A percentile compares a stretch with the other conserved stretches of the same genome.
phyloP scores from a whole-genome alignment of 495 filamentous ascomycete species.

The Xylaria telfairii region DNA sequence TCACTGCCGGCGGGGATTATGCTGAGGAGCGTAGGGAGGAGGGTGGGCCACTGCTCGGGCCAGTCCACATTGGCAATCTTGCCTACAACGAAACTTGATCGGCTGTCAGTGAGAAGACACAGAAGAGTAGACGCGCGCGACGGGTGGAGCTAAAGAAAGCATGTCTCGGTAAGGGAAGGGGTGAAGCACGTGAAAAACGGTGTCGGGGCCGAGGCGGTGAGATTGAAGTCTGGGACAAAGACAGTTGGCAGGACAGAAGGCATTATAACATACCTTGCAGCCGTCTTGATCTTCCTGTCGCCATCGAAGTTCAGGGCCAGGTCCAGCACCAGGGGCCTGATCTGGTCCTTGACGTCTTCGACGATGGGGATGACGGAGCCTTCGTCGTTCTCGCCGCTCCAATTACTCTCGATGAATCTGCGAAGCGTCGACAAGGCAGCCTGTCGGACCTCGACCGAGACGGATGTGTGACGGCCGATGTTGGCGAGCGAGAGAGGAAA shows the following conservation, averaged over 20 bases:
- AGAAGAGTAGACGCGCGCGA: neutral
- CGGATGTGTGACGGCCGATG: conserved; percentile 74
- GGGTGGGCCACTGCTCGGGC: conserved; percentile 87
- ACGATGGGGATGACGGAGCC: conserved; percentile 71
- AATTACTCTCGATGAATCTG: conserved; percentile 78
- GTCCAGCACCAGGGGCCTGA: conserved; percentile 72
- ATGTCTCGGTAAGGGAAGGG: neutral
- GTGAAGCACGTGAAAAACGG: neutral
- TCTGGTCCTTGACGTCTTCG: conserved; percentile 73
- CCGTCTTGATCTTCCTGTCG: conserved; percentile 83
- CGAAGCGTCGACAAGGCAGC: conserved; percentile 81
- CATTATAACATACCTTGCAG: conserved; percentile 63
- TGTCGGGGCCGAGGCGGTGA: neutral
- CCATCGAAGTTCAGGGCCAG: conserved; percentile 77
- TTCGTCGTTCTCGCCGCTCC: conserved; percentile 62
- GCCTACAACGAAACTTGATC: conserved; percentile 78
- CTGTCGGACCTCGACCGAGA: conserved; percentile 78
- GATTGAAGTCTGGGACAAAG: neutral
- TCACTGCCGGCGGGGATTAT: conserved; percentile 75
- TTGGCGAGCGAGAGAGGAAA: conserved; percentile 80
- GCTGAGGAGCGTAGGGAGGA: conserved; percentile 80
- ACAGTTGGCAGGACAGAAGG: neutral
- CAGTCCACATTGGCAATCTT: conserved; percentile 95
- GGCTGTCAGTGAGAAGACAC: neutral
- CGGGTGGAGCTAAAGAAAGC: neutral